Evolutionary conservation across 75 land plant species (phyloP), one percentile per base, ranked within the genome.

Genomic region (Sequoia sempervirens): DNA sequence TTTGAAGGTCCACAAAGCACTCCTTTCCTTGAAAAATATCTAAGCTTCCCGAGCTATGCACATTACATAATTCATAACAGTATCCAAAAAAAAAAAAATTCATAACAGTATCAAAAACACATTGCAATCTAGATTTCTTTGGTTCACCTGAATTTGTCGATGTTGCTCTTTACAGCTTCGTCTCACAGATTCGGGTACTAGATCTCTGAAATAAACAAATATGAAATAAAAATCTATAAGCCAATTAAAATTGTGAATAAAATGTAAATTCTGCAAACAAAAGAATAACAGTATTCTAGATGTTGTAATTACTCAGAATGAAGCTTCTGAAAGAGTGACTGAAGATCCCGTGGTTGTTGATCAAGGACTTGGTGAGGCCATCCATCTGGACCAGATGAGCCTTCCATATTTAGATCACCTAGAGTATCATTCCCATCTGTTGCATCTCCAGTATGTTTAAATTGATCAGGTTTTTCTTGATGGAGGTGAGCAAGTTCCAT

Each of bases 301-400:
- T 46, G 68, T 41, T 30, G 28, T 54, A 1, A 2, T 30, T 76
- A 96, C 95, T 92, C 88, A 82, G 99, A 95, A 86, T 93, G 95
- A 46, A 98, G 99, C 81, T 98, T 98, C 84, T 98, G 99, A 87
- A 98, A 96, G 47, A 98, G 91, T 43, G 91, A 79, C 50, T 89
- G 69, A 82, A 98, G 74, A 78, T 95, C 90, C 2, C 91, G 91
- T n/a, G 99, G 99, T 83, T 98, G 99, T 87, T 98, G 99, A 76
- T 93, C 95, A 88, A 93, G 84, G 70, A 98, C 97, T 82, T 93
- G 99, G 12, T 87, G 86, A n/a, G 99, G 99, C 99, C 99, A 98
- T 79, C 64, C 82, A 74, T 93, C 94, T 61, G 99, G 87, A 87
- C 99, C 93, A 47, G 37, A 73, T 54, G 73, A 61, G 70, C 79